Percentiles rank a stretch among this genome's conserved stretches.
Evolutionary conservation across 2,329 filamentous ascomycete genomes (phyloP).

Genomic region (Pyrenophora teres): DNA sequence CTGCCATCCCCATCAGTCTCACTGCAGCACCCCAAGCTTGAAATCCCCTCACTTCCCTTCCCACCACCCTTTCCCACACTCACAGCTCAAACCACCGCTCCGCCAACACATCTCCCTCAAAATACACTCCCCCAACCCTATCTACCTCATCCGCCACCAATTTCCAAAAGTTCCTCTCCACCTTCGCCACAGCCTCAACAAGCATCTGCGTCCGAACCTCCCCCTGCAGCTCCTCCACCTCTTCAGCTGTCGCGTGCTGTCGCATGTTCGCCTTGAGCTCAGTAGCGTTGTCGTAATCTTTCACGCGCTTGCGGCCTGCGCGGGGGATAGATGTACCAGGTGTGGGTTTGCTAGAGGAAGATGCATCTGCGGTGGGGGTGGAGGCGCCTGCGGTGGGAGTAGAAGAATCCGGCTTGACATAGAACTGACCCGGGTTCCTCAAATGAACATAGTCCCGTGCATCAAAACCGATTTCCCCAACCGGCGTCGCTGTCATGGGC

Average conservation of each 20-base stretch:
- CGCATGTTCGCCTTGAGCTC: conserved; percentile 33
- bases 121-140: conserved; percentile 27
- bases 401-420: too few relatives aligned
- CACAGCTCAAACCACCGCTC: conserved; percentile 10
- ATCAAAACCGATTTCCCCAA: conserved; percentile 38
- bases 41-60: too few relatives aligned
- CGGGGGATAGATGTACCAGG: conserved; percentile 1
- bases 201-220: conserved; percentile 30
- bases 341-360: too few relatives aligned
- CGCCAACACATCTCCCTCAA: conserved; percentile 25
- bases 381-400: too few relatives aligned
- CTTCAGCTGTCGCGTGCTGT: conserved; percentile 7
- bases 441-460: conserved; percentile 43
- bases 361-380: too few relatives aligned
- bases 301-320: conserved; percentile 30
- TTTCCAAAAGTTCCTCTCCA: conserved; percentile 39
- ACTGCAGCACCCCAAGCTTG: too few relatives aligned
- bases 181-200: conserved; percentile 34
- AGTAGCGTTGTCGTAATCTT: conserved; percentile 24
- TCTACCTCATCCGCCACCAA: conserved; percentile 42
- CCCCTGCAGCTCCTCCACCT: conserved; percentile 21
- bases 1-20: too few relatives aligned
- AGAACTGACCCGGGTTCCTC: conserved; percentile 20
- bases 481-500: conserved; percentile 25
- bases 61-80: too few relatives aligned